Conservation (phyloP, 2,329 filamentous ascomycete species). For the Talaromyces sp. region DNA sequence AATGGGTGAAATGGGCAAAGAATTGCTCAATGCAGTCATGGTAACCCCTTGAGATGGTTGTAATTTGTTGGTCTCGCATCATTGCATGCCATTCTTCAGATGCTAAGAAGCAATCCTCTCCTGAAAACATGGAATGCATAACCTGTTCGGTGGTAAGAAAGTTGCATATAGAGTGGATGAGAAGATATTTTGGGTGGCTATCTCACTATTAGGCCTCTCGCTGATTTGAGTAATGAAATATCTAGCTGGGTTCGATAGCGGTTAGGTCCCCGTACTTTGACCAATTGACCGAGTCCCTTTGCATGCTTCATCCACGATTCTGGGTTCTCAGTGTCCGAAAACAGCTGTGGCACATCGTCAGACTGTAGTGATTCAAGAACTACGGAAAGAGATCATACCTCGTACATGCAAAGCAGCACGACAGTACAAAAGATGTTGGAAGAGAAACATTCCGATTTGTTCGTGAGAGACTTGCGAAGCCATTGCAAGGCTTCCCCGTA, state of each 20-base stretch:
- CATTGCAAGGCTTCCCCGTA: slow-evolving; percentile 29
- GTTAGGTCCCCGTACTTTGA: slow-evolving; percentile 24
- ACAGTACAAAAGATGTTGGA: slow-evolving; percentile 33
- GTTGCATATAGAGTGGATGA: not conserved
- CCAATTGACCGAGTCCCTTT: slow-evolving; percentile 29
- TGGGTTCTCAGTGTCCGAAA: slow-evolving; percentile 26
- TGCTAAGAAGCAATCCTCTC: slow-evolving; percentile 28
- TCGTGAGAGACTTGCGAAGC: slow-evolving; percentile 25
- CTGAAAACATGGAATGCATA: slow-evolving; percentile 35
- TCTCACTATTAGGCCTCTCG: slow-evolving; percentile 31
- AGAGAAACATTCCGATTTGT: slow-evolving; percentile 23
- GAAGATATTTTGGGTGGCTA: not conserved
- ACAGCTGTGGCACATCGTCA: slow-evolving; percentile 17
- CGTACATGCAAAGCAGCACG: slow-evolving; percentile 33
- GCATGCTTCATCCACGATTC: slow-evolving; percentile 37
- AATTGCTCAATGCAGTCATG: slow-evolving; percentile 30
- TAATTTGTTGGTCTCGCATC: slow-evolving; percentile 27
- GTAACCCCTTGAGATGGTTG: slow-evolving; percentile 12
- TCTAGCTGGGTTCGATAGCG: slow-evolving; percentile 28
- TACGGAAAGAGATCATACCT: slow-evolving; percentile 18
- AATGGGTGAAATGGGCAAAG: slow-evolving; percentile 29
- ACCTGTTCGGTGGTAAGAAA: slow-evolving; percentile 18
- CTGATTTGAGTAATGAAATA: slow-evolving; percentile 27
- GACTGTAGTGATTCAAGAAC: not conserved
- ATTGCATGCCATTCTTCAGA: slow-evolving; percentile 29